Base-by-base conservation (phyloP, 768 basidiomycete genomes). In the Multifurca ochricompacta region DNA sequence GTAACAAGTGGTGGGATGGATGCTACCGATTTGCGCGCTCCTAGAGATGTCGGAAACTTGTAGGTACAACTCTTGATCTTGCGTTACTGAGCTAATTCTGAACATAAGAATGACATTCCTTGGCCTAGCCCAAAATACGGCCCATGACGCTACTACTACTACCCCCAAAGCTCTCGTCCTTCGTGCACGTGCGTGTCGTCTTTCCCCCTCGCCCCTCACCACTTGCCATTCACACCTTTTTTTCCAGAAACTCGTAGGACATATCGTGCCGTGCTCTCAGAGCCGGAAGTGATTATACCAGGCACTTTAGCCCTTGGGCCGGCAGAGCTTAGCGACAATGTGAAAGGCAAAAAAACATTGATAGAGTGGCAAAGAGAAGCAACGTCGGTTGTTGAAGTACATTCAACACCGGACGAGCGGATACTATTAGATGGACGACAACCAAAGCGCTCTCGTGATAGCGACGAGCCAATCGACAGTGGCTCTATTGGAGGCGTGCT, bases 1-100 rank as follows among this genome's bases (percentile, higher is more conserved):
- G 72, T 91, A 6, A 85, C 84, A 55, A 78, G 87, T 1, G 87
- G 87, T 0, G 82, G 79, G 0, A 67, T 75, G n/a, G 68, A 73
- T 5, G 74, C 80, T 40, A 75, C 75, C 14, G 83, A 90, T 66
- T 65, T 87, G 30, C 73, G 91, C 50, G 81, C 80, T 1, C 87
- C 91, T 0, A 73, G 71, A 59, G 91, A 93, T 63, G 73, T 89
- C 3, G 78, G 73, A 13, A 93, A 93, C 65, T 63, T 93, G 91
- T 91, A 19, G 32, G 42, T 47, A 37, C 30, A 13, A 6, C 13
- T 2, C 21, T 18, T 19, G 23, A 16, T 13, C 32, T 11, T 31
- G 21, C 43, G 4, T 13, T 21, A 1, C 37, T 35, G n/a, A 46
- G 32, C 31, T 56, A n/a, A 51, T 18, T 32, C 25, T 4, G 34